Percentiles rank a stretch among this genome's conserved stretches.
phyloP scores from a whole-genome alignment of 495 filamentous ascomycete genomes.

The Aspergillus kassunensis region DNA sequence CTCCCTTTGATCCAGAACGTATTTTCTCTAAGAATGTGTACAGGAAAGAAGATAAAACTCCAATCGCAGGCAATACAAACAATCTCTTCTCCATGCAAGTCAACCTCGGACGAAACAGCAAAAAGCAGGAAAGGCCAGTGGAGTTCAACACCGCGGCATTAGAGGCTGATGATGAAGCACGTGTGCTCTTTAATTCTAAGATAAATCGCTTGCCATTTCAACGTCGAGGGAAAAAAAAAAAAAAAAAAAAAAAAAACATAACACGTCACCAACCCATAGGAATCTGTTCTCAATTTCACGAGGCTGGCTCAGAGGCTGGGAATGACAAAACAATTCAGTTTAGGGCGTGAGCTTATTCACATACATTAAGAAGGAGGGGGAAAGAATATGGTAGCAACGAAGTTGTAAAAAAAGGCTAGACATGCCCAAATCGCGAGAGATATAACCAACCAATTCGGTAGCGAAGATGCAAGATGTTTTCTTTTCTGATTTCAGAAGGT shows the following conservation, averaged over 20 bases:
- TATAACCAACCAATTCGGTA: constrained; percentile 44
- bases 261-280: constrained; percentile 19
- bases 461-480: constrained; percentile 37
- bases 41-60: constrained; percentile 24
- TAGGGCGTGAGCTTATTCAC: constrained; percentile 18
- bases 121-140: constrained; percentile 5
- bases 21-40: constrained; percentile 25
- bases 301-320: constrained; percentile 13
- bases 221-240: constrained; percentile 10
- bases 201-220: constrained; percentile 21
- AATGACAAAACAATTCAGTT: constrained; percentile 13
- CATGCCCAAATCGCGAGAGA: constrained; percentile 36
- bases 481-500: constrained; percentile 30
- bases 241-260: constrained; percentile 16
- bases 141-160: constrained; percentile 7
- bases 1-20: constrained; percentile 12
- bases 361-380: constrained; percentile 23
- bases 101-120: constrained; percentile 11
- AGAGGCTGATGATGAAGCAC: background rate
- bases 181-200: constrained; percentile 16
- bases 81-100: constrained; percentile 35
- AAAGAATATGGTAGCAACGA: constrained; percentile 14
- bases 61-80: constrained; percentile 24
- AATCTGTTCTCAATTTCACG: constrained; percentile 21
- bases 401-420: constrained; percentile 24